Conservation (phyloP, 768 basidiomycete genomes). For the Lactarius sp. region DNA sequence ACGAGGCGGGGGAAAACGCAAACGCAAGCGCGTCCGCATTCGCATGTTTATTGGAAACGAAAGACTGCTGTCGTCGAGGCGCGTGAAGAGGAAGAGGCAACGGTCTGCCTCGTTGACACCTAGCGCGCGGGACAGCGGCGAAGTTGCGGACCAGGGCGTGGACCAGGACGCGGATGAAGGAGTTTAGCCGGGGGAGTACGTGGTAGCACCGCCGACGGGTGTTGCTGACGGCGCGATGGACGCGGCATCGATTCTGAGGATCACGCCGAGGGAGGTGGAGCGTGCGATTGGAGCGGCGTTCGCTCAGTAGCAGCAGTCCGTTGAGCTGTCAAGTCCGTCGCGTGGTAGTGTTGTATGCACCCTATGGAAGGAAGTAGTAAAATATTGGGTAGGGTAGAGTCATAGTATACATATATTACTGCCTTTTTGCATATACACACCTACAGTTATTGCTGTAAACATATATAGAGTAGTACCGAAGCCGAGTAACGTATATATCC, state of each 20-base stretch:
- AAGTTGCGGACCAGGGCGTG: background rate
- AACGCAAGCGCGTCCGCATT: background rate
- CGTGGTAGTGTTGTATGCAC: too few species aligned
- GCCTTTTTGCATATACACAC: too few species aligned
- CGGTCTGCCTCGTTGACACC: background rate
- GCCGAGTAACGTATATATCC: too few species aligned
- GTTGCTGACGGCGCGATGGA: background rate
- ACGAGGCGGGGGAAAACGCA: background rate
- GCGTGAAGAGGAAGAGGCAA: background rate
- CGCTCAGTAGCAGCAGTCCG: background rate
- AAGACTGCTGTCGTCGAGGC: background rate
- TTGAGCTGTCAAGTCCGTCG: too few species aligned
- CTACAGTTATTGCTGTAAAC: background rate
- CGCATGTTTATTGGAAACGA: constrained; percentile 3
- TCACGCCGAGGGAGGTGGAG: constrained; percentile 13
- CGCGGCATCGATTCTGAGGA: background rate
- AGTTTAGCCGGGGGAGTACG: constrained; percentile 7
- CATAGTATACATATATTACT: too few species aligned
- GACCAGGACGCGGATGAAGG: background rate
- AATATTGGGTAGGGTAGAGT: too few species aligned
- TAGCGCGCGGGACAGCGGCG: background rate
- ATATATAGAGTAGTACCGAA: too few species aligned
- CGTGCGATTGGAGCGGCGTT: constrained; percentile 18
- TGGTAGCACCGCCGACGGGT: background rate
- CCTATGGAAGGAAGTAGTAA: too few species aligned